These are phyloP conservation scores for Termitomyces sp. DNA, from an alignment of 768 basidiomycete genomes.

Conservation along the genomic window DNA sequence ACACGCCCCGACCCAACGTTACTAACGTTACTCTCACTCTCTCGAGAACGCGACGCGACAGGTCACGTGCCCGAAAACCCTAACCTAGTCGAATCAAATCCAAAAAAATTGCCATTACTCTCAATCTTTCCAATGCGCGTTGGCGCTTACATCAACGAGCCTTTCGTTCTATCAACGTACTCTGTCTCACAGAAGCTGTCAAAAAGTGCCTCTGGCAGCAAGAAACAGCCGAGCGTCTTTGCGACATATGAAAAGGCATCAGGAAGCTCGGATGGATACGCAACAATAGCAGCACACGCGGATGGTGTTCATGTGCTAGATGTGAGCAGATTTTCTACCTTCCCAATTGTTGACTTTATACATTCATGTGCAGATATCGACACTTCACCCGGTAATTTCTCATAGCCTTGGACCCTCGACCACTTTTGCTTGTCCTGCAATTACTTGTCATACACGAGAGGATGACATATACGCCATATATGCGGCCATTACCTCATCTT, in stretches of 20 bases:
- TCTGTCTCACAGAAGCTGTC: constrained; percentile 22
- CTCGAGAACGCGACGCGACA: background rate
- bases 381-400: constrained; percentile 60
- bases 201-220: constrained; percentile 13
- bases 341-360: background rate
- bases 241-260: constrained; percentile 27
- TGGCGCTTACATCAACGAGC: constrained; percentile 24
- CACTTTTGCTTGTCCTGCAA: constrained; percentile 52
- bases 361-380: constrained; percentile 39
- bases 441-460: constrained; percentile 32
- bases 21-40: too few species aligned
- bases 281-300: constrained; percentile 62
- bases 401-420: constrained; percentile 67
- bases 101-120: constrained; percentile 13
- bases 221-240: constrained; percentile 22
- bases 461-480: constrained; percentile 47
- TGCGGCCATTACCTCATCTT: constrained; percentile 41
- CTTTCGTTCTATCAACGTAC: constrained; percentile 33
- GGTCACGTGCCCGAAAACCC: background rate
- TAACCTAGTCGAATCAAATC: background rate
- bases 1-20: background rate
- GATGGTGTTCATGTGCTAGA: constrained; percentile 76
- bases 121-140: constrained; percentile 10
- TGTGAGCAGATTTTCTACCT: constrained; percentile 33
- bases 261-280: constrained; percentile 44